A percentile compares a stretch with the other conserved stretches of the same genome.
Conservation (phyloP, 1,284 basidiomycete species). For the Tilletiopsis washingtonensis region DNA sequence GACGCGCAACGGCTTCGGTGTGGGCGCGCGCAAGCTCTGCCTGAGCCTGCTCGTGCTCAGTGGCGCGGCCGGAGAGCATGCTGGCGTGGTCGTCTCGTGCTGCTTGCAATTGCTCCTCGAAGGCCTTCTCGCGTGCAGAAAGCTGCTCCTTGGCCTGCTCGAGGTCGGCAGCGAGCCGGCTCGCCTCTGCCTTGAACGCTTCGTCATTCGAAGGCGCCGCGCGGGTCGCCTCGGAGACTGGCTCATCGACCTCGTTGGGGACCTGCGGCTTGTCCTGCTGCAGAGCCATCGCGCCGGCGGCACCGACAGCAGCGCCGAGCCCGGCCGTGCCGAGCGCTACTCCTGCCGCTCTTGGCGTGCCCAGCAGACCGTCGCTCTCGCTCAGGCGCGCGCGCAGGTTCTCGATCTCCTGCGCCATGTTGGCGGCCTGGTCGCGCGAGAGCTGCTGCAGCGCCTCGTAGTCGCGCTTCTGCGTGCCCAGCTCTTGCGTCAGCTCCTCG, state of each 20-base stretch:
- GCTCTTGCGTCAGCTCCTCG: conserved; percentile 61
- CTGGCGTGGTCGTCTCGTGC: not conserved
- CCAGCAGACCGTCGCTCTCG: too few species aligned
- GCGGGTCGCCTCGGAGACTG: too few species aligned
- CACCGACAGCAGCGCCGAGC: too few species aligned
- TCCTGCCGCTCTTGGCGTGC: too few species aligned
- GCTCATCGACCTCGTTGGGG: too few species aligned
- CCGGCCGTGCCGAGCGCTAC: too few species aligned
- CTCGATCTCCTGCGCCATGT: conserved; percentile 68
- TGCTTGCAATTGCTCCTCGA: not conserved
- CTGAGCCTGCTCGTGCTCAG: not conserved
- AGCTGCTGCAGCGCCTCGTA: conserved; percentile 69
- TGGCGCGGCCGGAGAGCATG: not conserved
- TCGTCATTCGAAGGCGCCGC: too few species aligned
- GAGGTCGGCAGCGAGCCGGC: too few species aligned
- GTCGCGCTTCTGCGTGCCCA: conserved; percentile 63
- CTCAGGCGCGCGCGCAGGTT: conserved; percentile 60
- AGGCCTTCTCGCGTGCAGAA: too few species aligned
- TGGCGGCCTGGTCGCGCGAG: conserved; percentile 71
- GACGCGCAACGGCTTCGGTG: not conserved
- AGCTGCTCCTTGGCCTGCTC: not conserved
- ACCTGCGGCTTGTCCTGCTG: too few species aligned
- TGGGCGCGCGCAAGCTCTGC: not conserved
- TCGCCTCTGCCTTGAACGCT: too few species aligned
- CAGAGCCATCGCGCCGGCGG: too few species aligned